Conservation (phyloP, 495 filamentous ascomycete species). For the Penicillium samsonianum region DNA sequence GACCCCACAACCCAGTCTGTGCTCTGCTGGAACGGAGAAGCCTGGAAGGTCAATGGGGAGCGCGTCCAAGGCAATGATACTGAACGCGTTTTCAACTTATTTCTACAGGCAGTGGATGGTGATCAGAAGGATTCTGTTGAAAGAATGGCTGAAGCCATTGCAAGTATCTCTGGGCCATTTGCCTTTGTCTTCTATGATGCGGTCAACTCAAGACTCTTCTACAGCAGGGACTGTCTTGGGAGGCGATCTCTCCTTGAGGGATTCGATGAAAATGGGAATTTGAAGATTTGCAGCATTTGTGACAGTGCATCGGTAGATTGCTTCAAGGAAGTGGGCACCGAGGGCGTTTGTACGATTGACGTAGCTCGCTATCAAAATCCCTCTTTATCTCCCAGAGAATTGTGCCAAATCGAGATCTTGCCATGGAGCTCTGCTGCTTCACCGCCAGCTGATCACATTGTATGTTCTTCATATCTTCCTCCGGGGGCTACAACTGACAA, state of each 20-base stretch:
- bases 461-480: conserved; percentile 28
- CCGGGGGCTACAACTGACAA: conserved; percentile 3
- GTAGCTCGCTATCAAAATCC: conserved; percentile 35
- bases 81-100: conserved; percentile 63
- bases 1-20: conserved; percentile 62
- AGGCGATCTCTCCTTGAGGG: conserved; percentile 74
- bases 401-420: conserved; percentile 36
- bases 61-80: conserved; percentile 73
- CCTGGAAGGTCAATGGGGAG: conserved; percentile 70
- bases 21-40: conserved; percentile 99
- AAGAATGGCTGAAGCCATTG: conserved; percentile 54
- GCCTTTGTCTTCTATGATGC: conserved; percentile 88
- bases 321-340: conserved; percentile 82
- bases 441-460: conserved; percentile 35
- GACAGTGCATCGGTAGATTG: conserved; percentile 48
- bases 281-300: conserved; percentile 77
- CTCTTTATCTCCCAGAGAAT: conserved; percentile 1
- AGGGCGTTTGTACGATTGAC: conserved; percentile 71
- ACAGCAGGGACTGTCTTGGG: conserved; percentile 82
- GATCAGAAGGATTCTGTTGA: conserved; percentile 26
- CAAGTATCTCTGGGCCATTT: conserved; percentile 77
- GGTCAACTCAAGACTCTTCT: conserved; percentile 61
- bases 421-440: conserved; percentile 30
- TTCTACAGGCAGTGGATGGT: conserved; percentile 50
- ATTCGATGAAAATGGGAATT: conserved; percentile 40